A percentile compares a stretch with the other conserved stretches of the same genome.
These are phyloP conservation scores for Pythium volutum DNA, from an alignment of 352 stramenopile species.

Conservation along the genomic window DNA sequence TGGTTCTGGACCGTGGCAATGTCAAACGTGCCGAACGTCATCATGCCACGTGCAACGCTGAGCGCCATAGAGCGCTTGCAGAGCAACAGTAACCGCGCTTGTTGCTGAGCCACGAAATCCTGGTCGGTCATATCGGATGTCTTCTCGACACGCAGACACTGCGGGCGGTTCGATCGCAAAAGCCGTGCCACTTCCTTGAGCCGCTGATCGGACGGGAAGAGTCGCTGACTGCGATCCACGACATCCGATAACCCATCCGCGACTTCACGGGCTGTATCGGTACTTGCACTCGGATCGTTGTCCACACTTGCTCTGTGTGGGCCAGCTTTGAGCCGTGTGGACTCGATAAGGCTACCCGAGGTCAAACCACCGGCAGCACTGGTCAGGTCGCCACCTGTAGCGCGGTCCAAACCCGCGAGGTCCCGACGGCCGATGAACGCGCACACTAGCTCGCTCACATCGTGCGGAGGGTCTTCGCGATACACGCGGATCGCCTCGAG, in stretches of 20 bases:
- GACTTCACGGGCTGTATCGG: slow-evolving; percentile 12
- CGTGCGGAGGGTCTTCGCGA: slow-evolving; percentile 55
- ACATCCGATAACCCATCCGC: slow-evolving; percentile 71
- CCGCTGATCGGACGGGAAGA: slow-evolving; percentile 71
- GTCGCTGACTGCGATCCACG: slow-evolving; percentile 42
- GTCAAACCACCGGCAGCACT: neutral
- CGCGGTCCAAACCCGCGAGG: slow-evolving; percentile 30
- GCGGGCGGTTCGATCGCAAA: slow-evolving; percentile 66
- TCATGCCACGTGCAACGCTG: slow-evolving; percentile 94
- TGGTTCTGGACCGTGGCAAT: slow-evolving; percentile 53
- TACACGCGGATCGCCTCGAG: slow-evolving; percentile 52
- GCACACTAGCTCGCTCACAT: slow-evolving; percentile 53
- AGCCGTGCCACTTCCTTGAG: slow-evolving; percentile 81
- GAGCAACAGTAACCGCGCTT: slow-evolving; percentile 92
- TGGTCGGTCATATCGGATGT: slow-evolving; percentile 60
- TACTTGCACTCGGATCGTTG: neutral
- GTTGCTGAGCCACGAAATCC: slow-evolving; percentile 86
- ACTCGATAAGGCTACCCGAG: slow-evolving; percentile 17
- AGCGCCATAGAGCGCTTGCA: slow-evolving; percentile 93
- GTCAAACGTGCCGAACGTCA: slow-evolving; percentile 93
- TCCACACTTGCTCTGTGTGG: neutral
- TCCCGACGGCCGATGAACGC: slow-evolving; percentile 60
- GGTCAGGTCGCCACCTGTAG: neutral
- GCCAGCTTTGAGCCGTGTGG: slow-evolving; percentile 5
- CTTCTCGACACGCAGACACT: slow-evolving; percentile 76